Conservation (phyloP, 2,329 filamentous ascomycete genomes). For the Botryosphaeria dothidea region DNA sequence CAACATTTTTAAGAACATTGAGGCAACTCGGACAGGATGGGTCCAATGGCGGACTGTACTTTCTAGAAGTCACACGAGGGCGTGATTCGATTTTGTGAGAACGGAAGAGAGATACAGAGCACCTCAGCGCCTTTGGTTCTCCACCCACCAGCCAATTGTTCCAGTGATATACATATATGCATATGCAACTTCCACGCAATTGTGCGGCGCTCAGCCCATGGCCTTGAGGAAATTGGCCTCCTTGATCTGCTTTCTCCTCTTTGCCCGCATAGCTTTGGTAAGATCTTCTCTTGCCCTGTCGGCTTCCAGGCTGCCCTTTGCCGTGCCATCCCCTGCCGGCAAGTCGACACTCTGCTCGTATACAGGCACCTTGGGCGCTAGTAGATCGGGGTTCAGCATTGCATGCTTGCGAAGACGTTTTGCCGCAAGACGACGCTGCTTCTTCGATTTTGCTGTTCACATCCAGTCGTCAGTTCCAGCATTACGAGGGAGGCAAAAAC, state of each 20-base stretch:
- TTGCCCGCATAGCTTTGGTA: constrained; percentile 70
- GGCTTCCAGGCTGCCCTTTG: constrained; percentile 49
- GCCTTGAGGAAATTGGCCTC: constrained; percentile 83
- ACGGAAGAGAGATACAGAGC: background rate
- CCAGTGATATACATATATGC: background rate
- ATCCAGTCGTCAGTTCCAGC: background rate
- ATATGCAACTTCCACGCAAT: background rate
- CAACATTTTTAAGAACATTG: background rate
- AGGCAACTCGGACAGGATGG: background rate
- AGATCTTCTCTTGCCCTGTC: constrained; percentile 60
- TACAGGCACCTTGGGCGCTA: constrained; percentile 67
- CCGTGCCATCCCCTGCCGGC: constrained; percentile 53
- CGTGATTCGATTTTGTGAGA: background rate
- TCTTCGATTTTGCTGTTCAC: constrained; percentile 76
- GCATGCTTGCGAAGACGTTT: constrained; percentile 65
- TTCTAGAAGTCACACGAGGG: background rate
- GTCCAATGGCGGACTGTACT: background rate
- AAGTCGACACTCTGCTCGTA: constrained; percentile 79
- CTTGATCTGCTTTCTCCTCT: constrained; percentile 76
- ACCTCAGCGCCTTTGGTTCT: background rate
- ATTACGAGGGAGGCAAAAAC: no score
- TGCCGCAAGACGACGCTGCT: constrained; percentile 70
- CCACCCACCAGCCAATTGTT: background rate
- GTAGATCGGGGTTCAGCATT: constrained; percentile 64
- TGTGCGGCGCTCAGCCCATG: constrained; percentile 52